Percentiles rank a stretch among this genome's conserved stretches.
Conservation (phyloP, 208 protist genomes). For the Trypanosoma scelopori region DNA sequence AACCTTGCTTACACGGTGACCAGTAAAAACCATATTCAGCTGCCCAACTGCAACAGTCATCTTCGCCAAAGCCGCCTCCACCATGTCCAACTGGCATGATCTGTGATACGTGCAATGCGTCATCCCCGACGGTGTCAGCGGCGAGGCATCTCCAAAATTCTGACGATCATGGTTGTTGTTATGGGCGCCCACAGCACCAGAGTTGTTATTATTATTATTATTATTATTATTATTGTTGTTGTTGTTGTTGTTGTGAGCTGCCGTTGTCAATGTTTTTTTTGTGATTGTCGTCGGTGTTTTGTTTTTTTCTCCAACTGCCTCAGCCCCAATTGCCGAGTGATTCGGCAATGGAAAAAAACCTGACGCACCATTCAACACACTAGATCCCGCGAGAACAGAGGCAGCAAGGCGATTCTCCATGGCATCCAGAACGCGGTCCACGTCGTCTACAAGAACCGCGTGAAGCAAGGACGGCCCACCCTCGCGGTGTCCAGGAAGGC, state of each 20-base stretch:
- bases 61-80: constrained; percentile 42
- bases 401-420: constrained; percentile 42
- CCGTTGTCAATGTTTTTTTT: constrained; percentile 3
- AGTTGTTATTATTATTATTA: no score
- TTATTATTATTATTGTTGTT: no score
- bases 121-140: no score
- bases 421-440: constrained; percentile 65
- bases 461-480: constrained; percentile 31
- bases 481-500: constrained; percentile 1
- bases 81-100: constrained; percentile 10
- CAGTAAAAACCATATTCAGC: constrained; percentile 69
- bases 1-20: constrained; percentile 53
- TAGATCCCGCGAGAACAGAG: neutral
- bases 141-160: neutral
- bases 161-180: neutral
- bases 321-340: neutral
- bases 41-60: constrained; percentile 69
- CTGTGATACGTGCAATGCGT: neutral
- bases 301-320: neutral
- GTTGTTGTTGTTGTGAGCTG: no score
- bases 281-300: neutral
- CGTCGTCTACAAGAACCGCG: constrained; percentile 72
- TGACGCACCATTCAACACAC: constrained; percentile 10
- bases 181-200: no score
- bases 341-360: neutral